Conservation (phyloP, 352 stramenopile genomes). For the Aphanomyces cochlioides region DNA sequence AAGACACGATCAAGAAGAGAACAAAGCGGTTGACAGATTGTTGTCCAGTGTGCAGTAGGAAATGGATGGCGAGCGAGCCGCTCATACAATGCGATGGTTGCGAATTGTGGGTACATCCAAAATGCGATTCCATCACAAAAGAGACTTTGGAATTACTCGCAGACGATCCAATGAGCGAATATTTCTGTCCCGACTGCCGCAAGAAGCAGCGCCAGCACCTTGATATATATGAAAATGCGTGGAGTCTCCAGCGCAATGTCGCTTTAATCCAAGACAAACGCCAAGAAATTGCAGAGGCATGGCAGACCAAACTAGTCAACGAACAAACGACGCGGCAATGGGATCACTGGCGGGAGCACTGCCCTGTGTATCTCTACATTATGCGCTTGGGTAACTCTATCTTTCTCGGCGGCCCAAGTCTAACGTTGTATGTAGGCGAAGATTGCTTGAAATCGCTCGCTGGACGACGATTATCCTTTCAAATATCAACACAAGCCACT, state of each 20-base stretch:
- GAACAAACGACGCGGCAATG: slow-evolving; percentile 54
- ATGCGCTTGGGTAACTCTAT: slow-evolving; percentile 45
- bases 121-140: slow-evolving; percentile 50
- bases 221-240: slow-evolving; percentile 38
- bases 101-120: slow-evolving; percentile 78
- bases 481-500: not conserved
- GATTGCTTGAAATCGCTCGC: slow-evolving; percentile 77
- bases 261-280: slow-evolving; percentile 69
- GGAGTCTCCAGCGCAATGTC: slow-evolving; percentile 67
- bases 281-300: slow-evolving; percentile 52
- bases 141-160: slow-evolving; percentile 37
- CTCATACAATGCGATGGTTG: slow-evolving; percentile 86
- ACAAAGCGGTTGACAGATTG: not conserved
- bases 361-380: slow-evolving; percentile 77
- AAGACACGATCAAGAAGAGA: not conserved
- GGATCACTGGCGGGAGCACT: slow-evolving; percentile 69
- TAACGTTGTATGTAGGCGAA: slow-evolving; percentile 39
- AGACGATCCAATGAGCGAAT: slow-evolving; percentile 61
- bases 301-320: slow-evolving; percentile 62
- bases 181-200: slow-evolving; percentile 69
- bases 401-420: not conserved
- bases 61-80: slow-evolving; percentile 74
- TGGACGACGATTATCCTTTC: slow-evolving; percentile 47
- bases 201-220: slow-evolving; percentile 57
- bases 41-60: slow-evolving; percentile 68